Evolutionary conservation across 2,329 filamentous ascomycete genomes (phyloP).

Genomic region (Dryadomyces sulphureus): DNA sequence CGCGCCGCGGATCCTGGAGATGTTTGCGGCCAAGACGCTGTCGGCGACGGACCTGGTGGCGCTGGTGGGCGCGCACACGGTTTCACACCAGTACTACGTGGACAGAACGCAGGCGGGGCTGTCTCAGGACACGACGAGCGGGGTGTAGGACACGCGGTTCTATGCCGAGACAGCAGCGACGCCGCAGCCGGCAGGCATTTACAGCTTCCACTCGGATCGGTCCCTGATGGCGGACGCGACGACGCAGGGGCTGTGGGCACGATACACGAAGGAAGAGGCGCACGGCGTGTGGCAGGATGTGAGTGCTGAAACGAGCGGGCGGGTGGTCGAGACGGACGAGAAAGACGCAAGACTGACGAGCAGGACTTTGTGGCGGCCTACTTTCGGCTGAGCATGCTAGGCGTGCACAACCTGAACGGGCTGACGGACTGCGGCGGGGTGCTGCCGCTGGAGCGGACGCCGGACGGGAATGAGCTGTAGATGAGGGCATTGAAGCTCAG

Average conservation of each 20-base stretch:
- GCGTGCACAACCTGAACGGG: constrained; percentile 40
- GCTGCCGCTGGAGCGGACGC: neutral
- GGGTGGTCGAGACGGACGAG: neutral
- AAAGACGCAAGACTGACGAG: neutral
- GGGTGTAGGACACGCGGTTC: constrained; percentile 33
- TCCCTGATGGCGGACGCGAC: constrained; percentile 21
- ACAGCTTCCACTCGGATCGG: constrained; percentile 27
- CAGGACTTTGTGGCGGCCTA: constrained; percentile 38
- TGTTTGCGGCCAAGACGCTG: constrained; percentile 37
- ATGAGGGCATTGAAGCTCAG: neutral
- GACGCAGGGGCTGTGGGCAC: constrained; percentile 22
- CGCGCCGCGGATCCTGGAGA: constrained; percentile 26
- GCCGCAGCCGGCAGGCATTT: constrained; percentile 17
- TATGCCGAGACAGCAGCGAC: constrained; percentile 24
- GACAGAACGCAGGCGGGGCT: constrained; percentile 21
- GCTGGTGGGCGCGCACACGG: constrained; percentile 38
- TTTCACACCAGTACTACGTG: constrained; percentile 30
- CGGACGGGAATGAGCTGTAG: neutral
- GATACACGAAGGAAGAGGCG: constrained; percentile 19
- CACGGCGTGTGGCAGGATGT: constrained; percentile 27
- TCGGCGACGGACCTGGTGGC: constrained; percentile 32
- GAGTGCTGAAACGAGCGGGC: constrained; percentile 9
- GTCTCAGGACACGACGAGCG: constrained; percentile 31
- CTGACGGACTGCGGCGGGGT: constrained; percentile 14
- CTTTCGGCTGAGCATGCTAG: constrained; percentile 37